Evolutionary conservation across 177 flowering plant genomes (phyloP).

Genomic region (Tripterygium wilfordii): DNA sequence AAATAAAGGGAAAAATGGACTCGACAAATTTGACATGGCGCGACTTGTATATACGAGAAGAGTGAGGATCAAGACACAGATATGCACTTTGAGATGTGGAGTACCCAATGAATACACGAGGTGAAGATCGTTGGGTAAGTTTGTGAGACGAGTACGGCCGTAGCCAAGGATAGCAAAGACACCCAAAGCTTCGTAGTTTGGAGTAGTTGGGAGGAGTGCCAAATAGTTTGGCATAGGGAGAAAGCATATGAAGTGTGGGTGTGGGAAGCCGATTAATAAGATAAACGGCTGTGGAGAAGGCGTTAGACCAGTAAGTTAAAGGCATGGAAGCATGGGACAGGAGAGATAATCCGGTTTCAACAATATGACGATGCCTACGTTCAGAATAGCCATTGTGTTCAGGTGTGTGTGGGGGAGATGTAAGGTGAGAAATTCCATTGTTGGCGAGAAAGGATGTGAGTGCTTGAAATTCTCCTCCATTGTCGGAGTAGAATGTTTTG

Average conservation of each 20-base stretch:
- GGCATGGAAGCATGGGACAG: too few species aligned
- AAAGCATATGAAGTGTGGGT: background rate
- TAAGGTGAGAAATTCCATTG: background rate
- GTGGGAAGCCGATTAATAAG: too few species aligned
- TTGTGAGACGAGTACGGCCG: background rate
- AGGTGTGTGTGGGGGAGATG: background rate
- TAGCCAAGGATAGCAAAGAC: background rate
- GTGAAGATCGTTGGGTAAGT: background rate
- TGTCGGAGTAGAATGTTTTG: background rate
- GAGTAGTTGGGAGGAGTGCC: background rate
- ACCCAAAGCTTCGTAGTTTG: background rate
- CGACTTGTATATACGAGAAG: background rate
- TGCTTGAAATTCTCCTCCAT: background rate
- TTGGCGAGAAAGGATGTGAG: background rate
- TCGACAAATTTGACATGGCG: background rate
- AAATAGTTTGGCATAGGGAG: background rate
- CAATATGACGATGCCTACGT: too few species aligned
- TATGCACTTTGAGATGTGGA: background rate
- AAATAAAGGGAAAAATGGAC: background rate
- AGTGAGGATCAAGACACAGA: background rate
- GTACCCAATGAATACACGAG: background rate
- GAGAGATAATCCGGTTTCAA: too few species aligned
- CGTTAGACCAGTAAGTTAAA: too few species aligned
- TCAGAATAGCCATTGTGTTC: too few species aligned
- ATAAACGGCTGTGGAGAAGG: too few species aligned